Conservation (phyloP, 192 early-diverging fungal species). For the Allomyces javanicus region DNA sequence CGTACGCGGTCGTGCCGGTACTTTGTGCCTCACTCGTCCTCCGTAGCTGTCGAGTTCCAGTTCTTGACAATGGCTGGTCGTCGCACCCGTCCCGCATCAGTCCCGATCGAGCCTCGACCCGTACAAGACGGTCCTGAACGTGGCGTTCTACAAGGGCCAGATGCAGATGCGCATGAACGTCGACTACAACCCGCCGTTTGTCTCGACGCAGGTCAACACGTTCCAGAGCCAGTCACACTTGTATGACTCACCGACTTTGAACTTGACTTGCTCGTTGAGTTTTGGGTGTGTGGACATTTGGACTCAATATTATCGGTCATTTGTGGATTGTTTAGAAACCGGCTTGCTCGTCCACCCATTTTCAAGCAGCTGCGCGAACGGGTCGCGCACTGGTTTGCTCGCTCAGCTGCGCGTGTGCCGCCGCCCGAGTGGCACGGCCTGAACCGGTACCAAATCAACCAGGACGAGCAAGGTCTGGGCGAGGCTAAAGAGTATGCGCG, state of each 20-base stretch:
- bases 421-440: constrained; percentile 1
- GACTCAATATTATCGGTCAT: too few species aligned
- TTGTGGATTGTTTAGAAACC: too few species aligned
- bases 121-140: constrained; percentile 32
- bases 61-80: background rate
- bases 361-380: too few species aligned
- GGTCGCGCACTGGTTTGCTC: too few species aligned
- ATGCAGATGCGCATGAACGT: constrained; percentile 34
- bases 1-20: constrained; percentile 26
- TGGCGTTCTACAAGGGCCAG: constrained; percentile 27
- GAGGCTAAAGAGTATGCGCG: constrained; percentile 41
- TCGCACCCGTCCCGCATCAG: constrained; percentile 4
- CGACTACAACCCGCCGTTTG: constrained; percentile 27
- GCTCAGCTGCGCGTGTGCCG: too few species aligned
- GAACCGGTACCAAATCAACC: constrained; percentile 3
- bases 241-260: too few species aligned
- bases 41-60: background rate
- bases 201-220: too few species aligned
- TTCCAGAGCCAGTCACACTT: too few species aligned
- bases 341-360: too few species aligned
- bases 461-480: background rate
- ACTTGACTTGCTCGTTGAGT: too few species aligned
- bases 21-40: background rate
- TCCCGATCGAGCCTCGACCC: constrained; percentile 32
- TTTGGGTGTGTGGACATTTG: too few species aligned